Percentiles rank a stretch among this genome's conserved stretches.
These are phyloP conservation scores for Metarhizium album DNA, from an alignment of 2,329 filamentous ascomycete species.

Conservation along the genomic window DNA sequence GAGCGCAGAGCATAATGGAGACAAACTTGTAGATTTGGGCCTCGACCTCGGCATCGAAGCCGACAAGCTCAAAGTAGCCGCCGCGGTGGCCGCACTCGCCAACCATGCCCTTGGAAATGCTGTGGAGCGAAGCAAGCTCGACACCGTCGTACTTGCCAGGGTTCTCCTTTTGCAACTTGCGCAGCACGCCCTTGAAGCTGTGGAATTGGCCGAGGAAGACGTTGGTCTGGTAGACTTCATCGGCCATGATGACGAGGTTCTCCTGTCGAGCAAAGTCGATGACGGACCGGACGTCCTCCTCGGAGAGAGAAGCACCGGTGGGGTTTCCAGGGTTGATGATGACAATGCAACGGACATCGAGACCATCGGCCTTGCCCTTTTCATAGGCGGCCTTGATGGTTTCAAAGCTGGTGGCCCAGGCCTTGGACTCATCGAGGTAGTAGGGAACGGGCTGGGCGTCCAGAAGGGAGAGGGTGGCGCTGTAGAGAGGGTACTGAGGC, in stretches of 20 bases:
- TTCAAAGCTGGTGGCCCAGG: constrained; percentile 82
- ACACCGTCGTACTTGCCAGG: constrained; percentile 72
- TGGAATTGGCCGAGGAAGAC: constrained; percentile 90
- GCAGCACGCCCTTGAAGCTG: constrained; percentile 86
- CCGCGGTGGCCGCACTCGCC: constrained; percentile 97
- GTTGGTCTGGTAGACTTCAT: constrained; percentile 99
- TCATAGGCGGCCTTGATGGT: constrained; percentile 63
- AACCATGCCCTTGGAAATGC: constrained; percentile 95
- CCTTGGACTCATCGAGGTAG: constrained; percentile 74
- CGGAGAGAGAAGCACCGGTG: constrained; percentile 75
- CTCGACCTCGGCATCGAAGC: constrained; percentile 75
- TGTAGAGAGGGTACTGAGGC: constrained; percentile 96
- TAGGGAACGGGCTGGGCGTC: constrained; percentile 86
- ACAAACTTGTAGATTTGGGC: constrained; percentile 98
- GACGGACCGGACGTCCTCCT: constrained; percentile 72
- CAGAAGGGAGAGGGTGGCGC: constrained; percentile 76
- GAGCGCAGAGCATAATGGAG: constrained; percentile 91
- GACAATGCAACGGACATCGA: constrained; percentile 84
- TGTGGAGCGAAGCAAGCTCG: constrained; percentile 87
- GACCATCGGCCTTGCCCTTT: constrained; percentile 64
- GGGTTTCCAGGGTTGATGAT: constrained; percentile 99
- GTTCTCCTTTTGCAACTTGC: constrained; percentile 64
- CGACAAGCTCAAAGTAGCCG: constrained; percentile 92
- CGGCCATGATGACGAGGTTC: constrained; percentile 80
- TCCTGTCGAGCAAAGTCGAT: constrained; percentile 78